A percentile compares a stretch with the other conserved stretches of the same genome.
phyloP scores from a whole-genome alignment of 2,329 filamentous ascomycete genomes.

The Pseudogymnoascus sp. region DNA sequence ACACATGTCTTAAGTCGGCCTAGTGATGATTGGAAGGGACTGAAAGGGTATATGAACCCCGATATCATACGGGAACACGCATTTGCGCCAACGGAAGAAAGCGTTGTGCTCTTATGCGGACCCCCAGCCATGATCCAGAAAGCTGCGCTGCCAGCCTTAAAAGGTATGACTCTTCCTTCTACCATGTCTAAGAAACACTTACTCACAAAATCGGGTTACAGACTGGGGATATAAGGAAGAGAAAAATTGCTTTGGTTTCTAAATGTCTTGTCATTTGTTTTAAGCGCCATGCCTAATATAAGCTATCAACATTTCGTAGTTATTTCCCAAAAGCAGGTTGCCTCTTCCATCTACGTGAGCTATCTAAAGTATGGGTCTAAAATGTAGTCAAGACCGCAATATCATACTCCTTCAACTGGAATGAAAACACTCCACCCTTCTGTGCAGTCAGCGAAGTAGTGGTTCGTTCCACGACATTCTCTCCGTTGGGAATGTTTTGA shows the following conservation, averaged over 20 bases:
- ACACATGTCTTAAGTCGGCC: slow-evolving; percentile 41
- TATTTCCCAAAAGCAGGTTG: background rate
- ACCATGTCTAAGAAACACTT: slow-evolving; percentile 16
- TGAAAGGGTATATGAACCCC: slow-evolving; percentile 37
- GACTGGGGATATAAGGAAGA: slow-evolving; percentile 39
- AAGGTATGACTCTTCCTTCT: slow-evolving; percentile 17
- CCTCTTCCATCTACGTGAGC: background rate
- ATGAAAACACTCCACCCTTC: slow-evolving; percentile 16
- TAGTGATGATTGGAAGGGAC: slow-evolving; percentile 37
- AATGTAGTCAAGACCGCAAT: slow-evolving; percentile 22
- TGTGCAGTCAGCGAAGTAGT: slow-evolving; percentile 13
- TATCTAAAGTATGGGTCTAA: background rate
- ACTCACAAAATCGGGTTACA: background rate
- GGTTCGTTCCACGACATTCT: slow-evolving; percentile 14
- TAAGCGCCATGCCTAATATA: background rate
- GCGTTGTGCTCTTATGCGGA: slow-evolving; percentile 42
- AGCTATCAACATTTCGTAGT: background rate
- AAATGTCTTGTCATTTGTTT: slow-evolving; percentile 1
- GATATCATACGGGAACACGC: slow-evolving; percentile 34
- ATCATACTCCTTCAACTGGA: slow-evolving; percentile 18
- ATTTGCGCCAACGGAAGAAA: slow-evolving; percentile 33
- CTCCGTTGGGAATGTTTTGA: slow-evolving; percentile 12
- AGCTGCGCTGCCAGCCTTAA: slow-evolving; percentile 41
- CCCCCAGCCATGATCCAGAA: slow-evolving; percentile 45
- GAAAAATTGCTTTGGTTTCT: slow-evolving; percentile 39